These are phyloP conservation scores for Thelonectria blattea DNA, from an alignment of 2,329 filamentous ascomycete species.

Conservation along the genomic window DNA sequence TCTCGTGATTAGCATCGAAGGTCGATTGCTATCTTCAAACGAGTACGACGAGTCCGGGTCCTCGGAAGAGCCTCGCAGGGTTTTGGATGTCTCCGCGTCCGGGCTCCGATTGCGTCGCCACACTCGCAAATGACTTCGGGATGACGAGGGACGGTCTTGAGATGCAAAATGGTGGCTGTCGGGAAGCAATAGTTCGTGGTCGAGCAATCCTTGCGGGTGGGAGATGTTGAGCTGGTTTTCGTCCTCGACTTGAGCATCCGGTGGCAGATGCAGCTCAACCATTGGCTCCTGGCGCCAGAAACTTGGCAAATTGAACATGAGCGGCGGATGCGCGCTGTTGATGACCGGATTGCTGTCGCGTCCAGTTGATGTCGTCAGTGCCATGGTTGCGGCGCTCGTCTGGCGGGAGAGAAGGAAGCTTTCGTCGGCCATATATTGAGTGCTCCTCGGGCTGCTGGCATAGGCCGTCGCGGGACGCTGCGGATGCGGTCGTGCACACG, in stretches of 20 bases:
- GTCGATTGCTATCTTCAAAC: slow-evolving; percentile 30
- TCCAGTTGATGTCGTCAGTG: slow-evolving; percentile 21
- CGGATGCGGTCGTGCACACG: slow-evolving; percentile 24
- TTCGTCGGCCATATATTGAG: slow-evolving; percentile 27
- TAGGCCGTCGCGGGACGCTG: slow-evolving; percentile 26
- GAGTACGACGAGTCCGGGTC: slow-evolving; percentile 21
- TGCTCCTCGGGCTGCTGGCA: slow-evolving; percentile 18
- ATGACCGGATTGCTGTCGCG: slow-evolving; percentile 16
- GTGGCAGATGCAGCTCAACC: slow-evolving; percentile 28
- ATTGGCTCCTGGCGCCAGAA: slow-evolving; percentile 29
- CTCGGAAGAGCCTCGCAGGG: slow-evolving; percentile 36
- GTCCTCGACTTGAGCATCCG: slow-evolving; percentile 17
- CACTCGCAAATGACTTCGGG: slow-evolving; percentile 35
- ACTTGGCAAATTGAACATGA: slow-evolving; percentile 17
- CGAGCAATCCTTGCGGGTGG: slow-evolving; percentile 31
- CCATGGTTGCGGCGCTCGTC: slow-evolving; percentile 33
- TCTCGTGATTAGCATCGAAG: slow-evolving; percentile 43
- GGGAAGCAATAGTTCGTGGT: slow-evolving; percentile 31
- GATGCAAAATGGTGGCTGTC: slow-evolving; percentile 22
- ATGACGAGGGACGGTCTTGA: slow-evolving; percentile 36
- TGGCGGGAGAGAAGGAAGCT: slow-evolving; percentile 37
- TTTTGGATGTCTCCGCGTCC: slow-evolving; percentile 26
- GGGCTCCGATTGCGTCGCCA: slow-evolving; percentile 31
- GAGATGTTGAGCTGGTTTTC: slow-evolving; percentile 23
- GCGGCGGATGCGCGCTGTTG: slow-evolving; percentile 13